Conservation (phyloP, 139 green algal species). For the Coccomyxa sp. region DNA sequence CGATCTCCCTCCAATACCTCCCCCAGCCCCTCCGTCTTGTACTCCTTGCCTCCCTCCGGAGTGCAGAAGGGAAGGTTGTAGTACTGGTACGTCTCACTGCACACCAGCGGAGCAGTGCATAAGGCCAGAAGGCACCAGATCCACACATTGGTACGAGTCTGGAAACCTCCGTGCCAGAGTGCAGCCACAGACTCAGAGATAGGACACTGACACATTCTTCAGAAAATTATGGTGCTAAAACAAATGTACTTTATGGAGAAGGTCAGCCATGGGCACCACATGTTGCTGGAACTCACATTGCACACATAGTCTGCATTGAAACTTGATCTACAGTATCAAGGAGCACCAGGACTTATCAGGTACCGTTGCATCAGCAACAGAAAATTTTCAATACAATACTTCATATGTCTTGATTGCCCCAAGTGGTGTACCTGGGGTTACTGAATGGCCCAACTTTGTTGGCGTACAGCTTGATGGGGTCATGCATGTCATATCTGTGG, state of each 20-base stretch:
- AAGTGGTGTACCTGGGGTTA: conserved; percentile 52
- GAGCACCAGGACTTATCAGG: background rate
- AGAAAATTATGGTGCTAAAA: background rate
- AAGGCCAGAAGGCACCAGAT: background rate
- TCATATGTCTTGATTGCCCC: too few relatives aligned
- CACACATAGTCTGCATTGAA: background rate
- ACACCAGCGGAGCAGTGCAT: background rate
- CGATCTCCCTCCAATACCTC: conserved; percentile 82
- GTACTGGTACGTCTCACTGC: conserved; percentile 94
- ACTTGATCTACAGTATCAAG: background rate
- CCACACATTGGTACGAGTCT: background rate
- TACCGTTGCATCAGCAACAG: background rate
- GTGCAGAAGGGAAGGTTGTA: conserved; percentile 94
- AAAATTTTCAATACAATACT: too few relatives aligned
- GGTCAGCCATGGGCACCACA: background rate
- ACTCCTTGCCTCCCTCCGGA: conserved; percentile 63
- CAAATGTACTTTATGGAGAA: background rate
- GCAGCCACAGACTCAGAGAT: background rate
- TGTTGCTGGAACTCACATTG: background rate
- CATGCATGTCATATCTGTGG: conserved; percentile 35
- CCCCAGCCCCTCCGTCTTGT: conserved; percentile 82
- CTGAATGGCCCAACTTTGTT: conserved; percentile 74
- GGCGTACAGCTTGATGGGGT: conserved; percentile 28
- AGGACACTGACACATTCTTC: background rate
- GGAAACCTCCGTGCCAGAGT: background rate